Evolutionary conservation across 441 rosid species (phyloP).

Genomic region (Eruca vesicaria): DNA sequence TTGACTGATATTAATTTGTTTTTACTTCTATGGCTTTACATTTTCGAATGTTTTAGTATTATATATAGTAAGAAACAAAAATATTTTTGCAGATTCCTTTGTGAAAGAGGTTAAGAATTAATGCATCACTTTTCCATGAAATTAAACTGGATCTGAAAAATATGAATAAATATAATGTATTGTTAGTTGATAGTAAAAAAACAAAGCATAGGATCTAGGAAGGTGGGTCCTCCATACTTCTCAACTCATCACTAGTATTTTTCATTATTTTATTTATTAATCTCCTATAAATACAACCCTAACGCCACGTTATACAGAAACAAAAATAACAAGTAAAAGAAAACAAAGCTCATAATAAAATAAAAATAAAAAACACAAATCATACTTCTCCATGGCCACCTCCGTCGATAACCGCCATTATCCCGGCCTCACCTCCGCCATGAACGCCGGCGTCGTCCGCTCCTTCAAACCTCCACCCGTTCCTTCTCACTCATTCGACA

Average conservation of each 20-base stretch:
- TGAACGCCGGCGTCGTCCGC: constrained; percentile 54
- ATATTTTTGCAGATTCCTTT: too few species aligned
- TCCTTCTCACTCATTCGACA: constrained; percentile 37
- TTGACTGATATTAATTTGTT: too few species aligned
- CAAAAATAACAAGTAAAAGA: not conserved
- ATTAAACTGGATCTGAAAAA: too few species aligned
- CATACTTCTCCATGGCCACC: constrained; percentile 61
- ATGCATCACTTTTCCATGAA: too few species aligned
- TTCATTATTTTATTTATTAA: not conserved
- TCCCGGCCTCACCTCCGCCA: constrained; percentile 44
- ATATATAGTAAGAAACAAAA: too few species aligned
- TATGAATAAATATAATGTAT: too few species aligned
- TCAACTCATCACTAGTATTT: constrained; percentile 2
- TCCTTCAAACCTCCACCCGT: constrained; percentile 45
- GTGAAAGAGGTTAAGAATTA: too few species aligned
- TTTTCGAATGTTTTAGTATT: too few species aligned
- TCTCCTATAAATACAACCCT: constrained; percentile 32
- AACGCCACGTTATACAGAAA: not conserved
- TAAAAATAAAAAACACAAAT: not conserved
- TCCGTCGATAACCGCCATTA: constrained; percentile 80
- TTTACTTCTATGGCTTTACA: too few species aligned
- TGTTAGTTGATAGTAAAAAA: too few species aligned
- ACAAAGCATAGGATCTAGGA: too few species aligned
- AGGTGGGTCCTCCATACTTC: not conserved
- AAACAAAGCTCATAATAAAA: not conserved